Evolutionary conservation across 1,284 basidiomycete genomes (phyloP).

Genomic region (Leccinum huronense): DNA sequence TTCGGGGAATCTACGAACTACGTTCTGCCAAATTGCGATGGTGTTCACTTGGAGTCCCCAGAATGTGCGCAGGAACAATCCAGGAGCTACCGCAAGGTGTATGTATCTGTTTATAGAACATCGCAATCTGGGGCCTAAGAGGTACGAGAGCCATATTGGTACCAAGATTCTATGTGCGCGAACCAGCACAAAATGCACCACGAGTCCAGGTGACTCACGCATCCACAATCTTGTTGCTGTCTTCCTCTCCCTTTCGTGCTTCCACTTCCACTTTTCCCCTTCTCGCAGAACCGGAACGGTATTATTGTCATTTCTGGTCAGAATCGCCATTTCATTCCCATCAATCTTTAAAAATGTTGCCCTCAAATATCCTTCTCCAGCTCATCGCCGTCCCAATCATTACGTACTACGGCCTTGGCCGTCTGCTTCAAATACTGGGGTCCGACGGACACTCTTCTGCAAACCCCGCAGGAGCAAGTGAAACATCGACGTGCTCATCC

Average conservation of each 20-base stretch:
- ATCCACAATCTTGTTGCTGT: constrained; percentile 37
- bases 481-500: not conserved
- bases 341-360: no score
- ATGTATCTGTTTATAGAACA: no score
- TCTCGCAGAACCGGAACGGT: not conserved
- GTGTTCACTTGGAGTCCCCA: not conserved
- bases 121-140: no score
- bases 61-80: not conserved
- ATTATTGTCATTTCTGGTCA: not conserved
- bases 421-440: not conserved
- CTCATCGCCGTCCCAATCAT: constrained; percentile 41
- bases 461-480: not conserved
- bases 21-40: no score
- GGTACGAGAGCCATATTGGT: no score
- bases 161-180: not conserved
- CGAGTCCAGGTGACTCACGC: constrained; percentile 38
- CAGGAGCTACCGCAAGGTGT: no score
- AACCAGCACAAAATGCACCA: constrained; percentile 10
- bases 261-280: not conserved
- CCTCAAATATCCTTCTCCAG: no score
- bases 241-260: constrained; percentile 26
- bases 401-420: constrained; percentile 29
- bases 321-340: not conserved
- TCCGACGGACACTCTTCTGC: not conserved
- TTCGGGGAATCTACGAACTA: no score